A percentile compares a stretch with the other conserved stretches of the same genome.
These are phyloP conservation scores for Starmerella apis DNA, from an alignment of 805 yeast species.

Conservation along the genomic window DNA sequence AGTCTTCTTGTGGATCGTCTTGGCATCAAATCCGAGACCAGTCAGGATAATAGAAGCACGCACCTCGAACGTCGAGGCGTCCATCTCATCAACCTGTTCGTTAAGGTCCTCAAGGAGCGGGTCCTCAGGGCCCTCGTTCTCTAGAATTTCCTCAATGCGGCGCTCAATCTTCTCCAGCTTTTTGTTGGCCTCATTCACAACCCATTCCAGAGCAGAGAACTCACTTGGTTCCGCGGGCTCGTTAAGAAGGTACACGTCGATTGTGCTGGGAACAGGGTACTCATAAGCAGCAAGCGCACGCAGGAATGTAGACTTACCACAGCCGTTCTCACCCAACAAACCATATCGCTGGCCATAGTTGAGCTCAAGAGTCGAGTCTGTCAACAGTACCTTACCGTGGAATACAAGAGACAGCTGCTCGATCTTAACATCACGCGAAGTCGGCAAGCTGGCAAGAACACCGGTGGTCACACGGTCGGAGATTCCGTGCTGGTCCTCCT, in stretches of 20 bases:
- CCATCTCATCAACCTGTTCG: conserved; percentile 93
- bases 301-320: conserved; percentile 94
- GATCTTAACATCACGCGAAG: conserved; percentile 89
- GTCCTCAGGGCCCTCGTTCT: conserved; percentile 90
- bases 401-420: conserved; percentile 82
- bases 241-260: conserved; percentile 85
- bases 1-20: conserved; percentile 83
- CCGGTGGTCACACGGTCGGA: conserved; percentile 98
- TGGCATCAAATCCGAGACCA: conserved; percentile 91
- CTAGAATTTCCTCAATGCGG: conserved; percentile 76
- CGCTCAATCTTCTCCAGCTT: conserved; percentile 87
- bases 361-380: conserved; percentile 83
- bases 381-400: conserved; percentile 94
- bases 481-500: conserved; percentile 84
- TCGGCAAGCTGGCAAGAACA: conserved; percentile 76
- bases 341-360: conserved; percentile 98
- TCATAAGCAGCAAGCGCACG: conserved; percentile 93
- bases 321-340: conserved; percentile 94
- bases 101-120: conserved; percentile 75
- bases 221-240: conserved; percentile 97
- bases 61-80: conserved; percentile 89
- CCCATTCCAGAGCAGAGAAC: conserved; percentile 86
- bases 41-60: conserved; percentile 91
- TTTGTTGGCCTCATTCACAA: conserved; percentile 89
- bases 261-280: conserved; percentile 83